A percentile compares a stretch with the other conserved stretches of the same genome.
Evolutionary conservation across 2,329 filamentous ascomycete genomes (phyloP).

Genomic region (Alternaria sp.): DNA sequence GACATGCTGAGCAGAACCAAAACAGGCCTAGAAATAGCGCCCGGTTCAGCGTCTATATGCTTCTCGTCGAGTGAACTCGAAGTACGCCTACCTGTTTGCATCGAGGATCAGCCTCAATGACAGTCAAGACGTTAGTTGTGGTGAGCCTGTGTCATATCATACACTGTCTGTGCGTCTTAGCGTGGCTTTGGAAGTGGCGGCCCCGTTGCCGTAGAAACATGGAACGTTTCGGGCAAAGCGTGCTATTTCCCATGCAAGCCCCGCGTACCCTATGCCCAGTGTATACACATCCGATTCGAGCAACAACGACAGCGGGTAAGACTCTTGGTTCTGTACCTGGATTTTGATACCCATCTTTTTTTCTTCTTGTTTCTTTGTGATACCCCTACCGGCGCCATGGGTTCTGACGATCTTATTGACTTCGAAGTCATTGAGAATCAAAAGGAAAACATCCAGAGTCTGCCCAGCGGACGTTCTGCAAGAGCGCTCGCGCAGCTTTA

Average conservation of each 20-base stretch:
- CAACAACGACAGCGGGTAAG: conserved; percentile 31
- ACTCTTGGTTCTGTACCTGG: conserved; percentile 2
- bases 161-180: not conserved
- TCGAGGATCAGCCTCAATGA: not conserved
- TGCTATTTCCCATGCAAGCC: conserved; percentile 25
- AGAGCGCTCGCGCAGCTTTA: conserved; percentile 85
- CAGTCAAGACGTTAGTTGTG: not conserved
- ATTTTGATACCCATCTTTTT: conserved; percentile 14
- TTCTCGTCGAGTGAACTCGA: too few relatives aligned
- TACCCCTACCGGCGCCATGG: conserved; percentile 49
- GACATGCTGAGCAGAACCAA: too few relatives aligned
- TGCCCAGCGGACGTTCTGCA: conserved; percentile 88
- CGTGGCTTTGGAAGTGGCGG: not conserved
- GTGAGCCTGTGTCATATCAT: not conserved
- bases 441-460: conserved; percentile 96
- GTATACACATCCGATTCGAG: conserved; percentile 21
- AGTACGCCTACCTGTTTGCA: too few relatives aligned
- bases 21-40: too few relatives aligned
- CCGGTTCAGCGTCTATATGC: too few relatives aligned
- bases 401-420: conserved; percentile 60
- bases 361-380: conserved; percentile 35
- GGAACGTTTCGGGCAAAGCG: conserved; percentile 22
- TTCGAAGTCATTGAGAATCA: conserved; percentile 96
- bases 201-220: conserved; percentile 29
- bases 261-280: conserved; percentile 16